Evolutionary conservation across 345 rosid species (phyloP), one percentile per base, ranked within the genome.

Genomic region (Gossypium rotundifolium): DNA sequence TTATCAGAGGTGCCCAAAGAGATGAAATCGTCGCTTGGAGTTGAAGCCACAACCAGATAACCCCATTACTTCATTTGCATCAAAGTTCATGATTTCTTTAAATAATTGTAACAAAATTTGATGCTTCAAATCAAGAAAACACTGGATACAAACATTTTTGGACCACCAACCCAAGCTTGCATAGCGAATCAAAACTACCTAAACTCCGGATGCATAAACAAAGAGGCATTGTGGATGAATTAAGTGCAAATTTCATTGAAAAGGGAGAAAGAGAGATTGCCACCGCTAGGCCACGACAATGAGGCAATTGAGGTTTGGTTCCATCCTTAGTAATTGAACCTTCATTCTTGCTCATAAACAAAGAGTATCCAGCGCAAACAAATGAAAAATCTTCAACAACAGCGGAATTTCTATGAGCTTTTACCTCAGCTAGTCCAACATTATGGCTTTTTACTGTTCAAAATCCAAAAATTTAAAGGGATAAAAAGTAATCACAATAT

Each of bases 241-340:
- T 8, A 54, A 52, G 62, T 11, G 22, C 38, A 71, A 58, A 11
- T 55, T 20, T 55, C 33, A 72, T 2, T 42, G 11, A 61, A 54
- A 76, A 33, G 40, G 40, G 74, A 40, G 61, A 64, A 49, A 11
- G 53, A 49, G 16, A 49, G 53, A 52, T 52, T 33, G 49, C 11
- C 60, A 91, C 96, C 96, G 84, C 88, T 51, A 89, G 83, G 67
- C 96, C 96, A 18, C 79, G 61, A 68, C 96, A 91, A 70, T 68
- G 80, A 2, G 93, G 96, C 60, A 91, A 82, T 52, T 85, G 82
- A 3, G 82, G 78, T 78, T 71, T 82, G 11, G 83, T 71, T 70
- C 60, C 60, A 18, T 18, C 84, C 72, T 87, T 81, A 44, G 81
- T 80, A 22, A 80, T 58, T 18, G 87, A 69, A 7, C 51, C 81